A percentile compares a stretch with the other conserved stretches of the same genome.
phyloP scores from a whole-genome alignment of 306 rosid species.

The Cucumis cinereus region DNA sequence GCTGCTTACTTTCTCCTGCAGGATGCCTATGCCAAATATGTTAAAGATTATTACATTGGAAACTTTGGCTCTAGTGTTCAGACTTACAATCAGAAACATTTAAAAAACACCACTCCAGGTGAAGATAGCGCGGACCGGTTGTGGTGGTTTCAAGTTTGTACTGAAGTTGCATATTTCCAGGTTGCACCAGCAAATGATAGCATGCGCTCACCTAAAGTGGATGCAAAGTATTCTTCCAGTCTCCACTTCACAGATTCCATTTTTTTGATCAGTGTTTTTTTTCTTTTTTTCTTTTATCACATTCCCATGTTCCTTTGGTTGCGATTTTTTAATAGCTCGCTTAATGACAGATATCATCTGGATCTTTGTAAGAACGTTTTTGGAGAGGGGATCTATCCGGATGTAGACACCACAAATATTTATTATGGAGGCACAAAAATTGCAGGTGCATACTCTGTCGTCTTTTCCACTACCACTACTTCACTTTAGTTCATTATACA shows the following conservation, averaged over 20 bases:
- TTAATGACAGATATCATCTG: constrained; percentile 64
- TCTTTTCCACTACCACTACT: not conserved
- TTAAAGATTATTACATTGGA: constrained; percentile 50
- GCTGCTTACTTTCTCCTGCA: constrained; percentile 25
- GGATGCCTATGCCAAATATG: constrained; percentile 70
- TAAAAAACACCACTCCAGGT: constrained; percentile 47
- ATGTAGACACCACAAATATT: constrained; percentile 58
- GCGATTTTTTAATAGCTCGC: not conserved
- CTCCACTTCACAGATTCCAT: not conserved
- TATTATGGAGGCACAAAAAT: constrained; percentile 91
- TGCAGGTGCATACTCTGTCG: constrained; percentile 35
- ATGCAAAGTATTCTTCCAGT: constrained; percentile 41
- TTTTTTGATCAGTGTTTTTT: not conserved
- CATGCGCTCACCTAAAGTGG: constrained; percentile 69
- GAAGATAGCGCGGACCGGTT: constrained; percentile 47
- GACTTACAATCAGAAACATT: constrained; percentile 46
- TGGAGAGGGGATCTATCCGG: constrained; percentile 79
- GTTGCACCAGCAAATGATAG: constrained; percentile 90
- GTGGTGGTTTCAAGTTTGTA: constrained; percentile 99
- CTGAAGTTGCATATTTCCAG: constrained; percentile 93
- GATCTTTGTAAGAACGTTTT: constrained; percentile 92
- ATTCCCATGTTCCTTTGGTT: not conserved
- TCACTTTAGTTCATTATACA: not conserved
- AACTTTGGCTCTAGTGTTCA: constrained; percentile 26
- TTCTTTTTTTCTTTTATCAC: not conserved